phyloP scores from a whole-genome alignment of 1,284 basidiomycete genomes.

The Pseudozyma sp. region DNA sequence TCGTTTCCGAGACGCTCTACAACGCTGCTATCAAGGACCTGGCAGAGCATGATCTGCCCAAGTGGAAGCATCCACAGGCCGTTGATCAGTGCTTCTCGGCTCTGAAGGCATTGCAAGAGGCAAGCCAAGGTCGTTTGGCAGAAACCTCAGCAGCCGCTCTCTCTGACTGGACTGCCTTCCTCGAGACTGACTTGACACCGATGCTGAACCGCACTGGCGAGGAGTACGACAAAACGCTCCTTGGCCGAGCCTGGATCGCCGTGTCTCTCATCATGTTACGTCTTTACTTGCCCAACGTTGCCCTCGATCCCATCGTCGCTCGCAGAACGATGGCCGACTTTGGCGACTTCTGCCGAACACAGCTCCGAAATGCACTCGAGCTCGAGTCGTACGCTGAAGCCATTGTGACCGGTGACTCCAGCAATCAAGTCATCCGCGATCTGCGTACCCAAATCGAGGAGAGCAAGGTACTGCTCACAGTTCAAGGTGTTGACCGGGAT shows the following conservation, averaged over 20 bases:
- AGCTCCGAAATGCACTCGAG: constrained; percentile 74
- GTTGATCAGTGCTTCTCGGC: constrained; percentile 9
- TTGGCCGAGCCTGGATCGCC: constrained; percentile 77
- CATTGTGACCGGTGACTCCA: constrained; percentile 75
- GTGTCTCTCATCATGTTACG: constrained; percentile 76
- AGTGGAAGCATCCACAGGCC: constrained; percentile 7
- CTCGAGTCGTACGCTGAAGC: constrained; percentile 76
- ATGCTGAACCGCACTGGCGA: not conserved
- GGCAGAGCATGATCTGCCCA: constrained; percentile 9
- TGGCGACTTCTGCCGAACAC: constrained; percentile 68
- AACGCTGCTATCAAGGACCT: constrained; percentile 24
- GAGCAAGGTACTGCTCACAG: constrained; percentile 19
- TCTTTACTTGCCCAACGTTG: constrained; percentile 85
- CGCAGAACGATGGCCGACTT: constrained; percentile 75
- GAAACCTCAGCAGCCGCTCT: constrained; percentile 19
- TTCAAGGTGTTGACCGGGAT: constrained; percentile 14
- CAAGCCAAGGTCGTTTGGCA: constrained; percentile 5
- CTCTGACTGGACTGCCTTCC: constrained; percentile 23
- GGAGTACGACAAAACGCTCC: not conserved
- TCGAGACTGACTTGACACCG: constrained; percentile 11
- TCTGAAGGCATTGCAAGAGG: constrained; percentile 19
- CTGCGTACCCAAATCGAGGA: constrained; percentile 51
- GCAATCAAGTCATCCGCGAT: constrained; percentile 71
- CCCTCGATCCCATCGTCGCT: constrained; percentile 86
- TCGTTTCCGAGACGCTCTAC: constrained; percentile 32